These are phyloP conservation scores for Phytophthora chlamydospora DNA, from an alignment of 352 stramenopile species.

Conservation along the genomic window DNA sequence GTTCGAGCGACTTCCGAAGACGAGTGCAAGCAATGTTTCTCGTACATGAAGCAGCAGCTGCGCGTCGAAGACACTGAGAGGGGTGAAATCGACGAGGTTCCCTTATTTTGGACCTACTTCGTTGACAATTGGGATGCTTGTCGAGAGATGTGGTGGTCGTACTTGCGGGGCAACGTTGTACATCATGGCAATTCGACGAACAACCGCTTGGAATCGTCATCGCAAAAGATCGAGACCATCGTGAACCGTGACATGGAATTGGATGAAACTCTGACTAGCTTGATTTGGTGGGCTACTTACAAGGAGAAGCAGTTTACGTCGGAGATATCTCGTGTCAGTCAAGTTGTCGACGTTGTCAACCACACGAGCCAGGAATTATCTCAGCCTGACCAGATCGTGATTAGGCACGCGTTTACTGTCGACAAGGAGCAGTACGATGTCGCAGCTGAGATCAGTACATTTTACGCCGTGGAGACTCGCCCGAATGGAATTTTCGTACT, in stretches of 20 bases:
- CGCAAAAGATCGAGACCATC: constrained; percentile 8
- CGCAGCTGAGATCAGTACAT: background rate
- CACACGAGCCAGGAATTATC: background rate
- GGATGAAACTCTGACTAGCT: constrained; percentile 1
- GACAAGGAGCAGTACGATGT: constrained; percentile 6
- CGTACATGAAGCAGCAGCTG: background rate
- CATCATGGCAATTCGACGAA: constrained; percentile 26
- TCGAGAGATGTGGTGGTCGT: constrained; percentile 12
- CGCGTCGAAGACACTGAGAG: background rate
- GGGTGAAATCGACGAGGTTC: background rate
- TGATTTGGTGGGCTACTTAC: background rate
- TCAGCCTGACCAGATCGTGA: background rate
- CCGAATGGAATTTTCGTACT: background rate
- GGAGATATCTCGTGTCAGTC: background rate
- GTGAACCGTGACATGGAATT: constrained; percentile 8
- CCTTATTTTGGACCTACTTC: constrained; percentile 12
- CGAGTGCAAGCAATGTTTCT: background rate
- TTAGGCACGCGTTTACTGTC: constrained; percentile 3
- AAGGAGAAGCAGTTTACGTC: constrained; percentile 1
- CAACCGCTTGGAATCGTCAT: constrained; percentile 20
- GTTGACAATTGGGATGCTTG: constrained; percentile 17
- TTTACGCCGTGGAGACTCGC: background rate
- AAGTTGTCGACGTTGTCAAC: background rate
- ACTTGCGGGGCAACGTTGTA: constrained; percentile 2
- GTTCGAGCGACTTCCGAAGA: background rate